Evolutionary conservation across 495 filamentous ascomycete species (phyloP).

Genomic region (Penicillium paradoxum): DNA sequence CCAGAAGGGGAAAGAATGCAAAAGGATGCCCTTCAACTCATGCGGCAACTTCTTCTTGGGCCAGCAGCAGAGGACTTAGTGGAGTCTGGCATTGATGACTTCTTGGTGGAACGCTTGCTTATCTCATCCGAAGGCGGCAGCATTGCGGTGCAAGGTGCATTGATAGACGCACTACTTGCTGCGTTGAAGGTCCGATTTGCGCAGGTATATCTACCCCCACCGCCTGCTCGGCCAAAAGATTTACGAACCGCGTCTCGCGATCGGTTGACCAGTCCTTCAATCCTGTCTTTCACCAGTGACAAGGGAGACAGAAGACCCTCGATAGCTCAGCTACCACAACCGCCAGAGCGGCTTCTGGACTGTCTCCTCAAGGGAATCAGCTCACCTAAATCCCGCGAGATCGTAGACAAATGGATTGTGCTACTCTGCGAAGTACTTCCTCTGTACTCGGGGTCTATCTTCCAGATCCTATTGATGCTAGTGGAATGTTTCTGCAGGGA

Average conservation of each 20-base stretch:
- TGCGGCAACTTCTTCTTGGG: slow-evolving; percentile 71
- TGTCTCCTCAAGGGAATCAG: slow-evolving; percentile 80
- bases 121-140: slow-evolving; percentile 49
- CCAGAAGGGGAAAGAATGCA: slow-evolving; percentile 49
- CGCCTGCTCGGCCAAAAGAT: slow-evolving; percentile 35
- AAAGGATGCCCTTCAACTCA: slow-evolving; percentile 61
- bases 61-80: slow-evolving; percentile 61
- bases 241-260: slow-evolving; percentile 44
- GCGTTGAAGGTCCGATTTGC: slow-evolving; percentile 62
- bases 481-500: slow-evolving; percentile 83
- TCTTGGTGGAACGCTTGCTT: slow-evolving; percentile 65
- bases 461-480: slow-evolving; percentile 83
- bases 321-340: slow-evolving; percentile 37
- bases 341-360: slow-evolving; percentile 72
- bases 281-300: slow-evolving; percentile 46
- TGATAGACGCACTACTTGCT: slow-evolving; percentile 70
- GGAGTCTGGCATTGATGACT: slow-evolving; percentile 64
- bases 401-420: slow-evolving; percentile 85
- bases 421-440: slow-evolving; percentile 84
- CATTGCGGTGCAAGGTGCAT: slow-evolving; percentile 57
- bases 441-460: slow-evolving; percentile 74
- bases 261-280: slow-evolving; percentile 40
- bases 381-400: slow-evolving; percentile 63
- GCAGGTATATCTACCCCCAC: slow-evolving; percentile 35
- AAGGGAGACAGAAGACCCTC: slow-evolving; percentile 37